These are phyloP conservation scores for Podila clonocystis DNA, from an alignment of 192 early-diverging fungal species.

Conservation along the genomic window DNA sequence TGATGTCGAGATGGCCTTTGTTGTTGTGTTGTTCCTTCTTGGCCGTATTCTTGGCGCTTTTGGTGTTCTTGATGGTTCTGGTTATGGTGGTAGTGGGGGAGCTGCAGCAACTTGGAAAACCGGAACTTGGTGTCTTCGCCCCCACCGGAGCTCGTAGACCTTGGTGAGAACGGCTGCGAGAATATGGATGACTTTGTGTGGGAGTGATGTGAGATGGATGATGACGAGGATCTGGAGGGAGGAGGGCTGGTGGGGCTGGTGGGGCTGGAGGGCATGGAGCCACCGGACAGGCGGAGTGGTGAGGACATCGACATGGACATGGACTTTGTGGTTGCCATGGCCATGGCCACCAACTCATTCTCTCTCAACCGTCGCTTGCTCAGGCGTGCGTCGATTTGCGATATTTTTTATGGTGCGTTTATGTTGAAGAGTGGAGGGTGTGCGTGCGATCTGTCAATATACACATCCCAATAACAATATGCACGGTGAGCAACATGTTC, in stretches of 20 bases:
- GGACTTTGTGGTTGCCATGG: constrained; percentile 20
- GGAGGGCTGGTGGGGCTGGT: background rate
- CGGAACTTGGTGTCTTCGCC: constrained; percentile 11
- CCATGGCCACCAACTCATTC: constrained; percentile 26
- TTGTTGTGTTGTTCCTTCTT: constrained; percentile 1
- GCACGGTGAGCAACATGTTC: no score
- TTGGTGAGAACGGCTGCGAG: background rate
- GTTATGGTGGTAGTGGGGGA: background rate
- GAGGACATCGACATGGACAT: constrained; percentile 10
- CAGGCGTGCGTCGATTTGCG: background rate
- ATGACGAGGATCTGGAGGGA: background rate
- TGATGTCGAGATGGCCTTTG: constrained; percentile 7
- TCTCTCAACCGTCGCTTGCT: background rate
- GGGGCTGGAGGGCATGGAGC: background rate
- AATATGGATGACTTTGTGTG: background rate
- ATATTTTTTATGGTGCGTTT: no score
- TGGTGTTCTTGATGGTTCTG: constrained; percentile 6
- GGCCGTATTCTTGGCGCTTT: constrained; percentile 1
- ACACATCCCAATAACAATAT: no score
- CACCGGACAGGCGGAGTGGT: background rate
- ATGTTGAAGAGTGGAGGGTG: no score
- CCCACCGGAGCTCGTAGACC: background rate
- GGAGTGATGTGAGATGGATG: background rate
- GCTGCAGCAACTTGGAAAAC: constrained; percentile 24
- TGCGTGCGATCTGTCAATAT: no score